Base-by-base conservation (phyloP, 441 rosid genomes). In the Iberis amara region DNA sequence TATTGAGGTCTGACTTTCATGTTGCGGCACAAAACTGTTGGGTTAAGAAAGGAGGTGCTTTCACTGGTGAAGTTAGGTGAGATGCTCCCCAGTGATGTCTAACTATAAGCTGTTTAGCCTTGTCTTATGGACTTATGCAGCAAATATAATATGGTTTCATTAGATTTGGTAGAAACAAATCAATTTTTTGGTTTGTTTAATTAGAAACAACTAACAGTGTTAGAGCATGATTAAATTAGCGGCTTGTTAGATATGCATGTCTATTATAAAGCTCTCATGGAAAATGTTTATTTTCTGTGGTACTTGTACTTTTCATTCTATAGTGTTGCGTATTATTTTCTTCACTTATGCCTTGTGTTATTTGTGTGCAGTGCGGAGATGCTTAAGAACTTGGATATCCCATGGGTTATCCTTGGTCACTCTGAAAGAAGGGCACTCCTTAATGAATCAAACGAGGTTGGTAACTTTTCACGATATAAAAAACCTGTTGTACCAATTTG, bases 31-130 rank as follows among this genome's bases (percentile, higher is more conserved):
- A 83, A 52, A 83, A 83, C 68, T 83, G 90, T 63, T 83, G 90
- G 90, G 82, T 83, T 40, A 76, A 76, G 59, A 83, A 83, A 44
- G 90, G 90, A 41, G 90, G 86, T 71, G 90, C 90, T 56, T 83
- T 52, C 78, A 83, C 90, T 1, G 90, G 86, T 13, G 90, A 83
- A 59, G 76, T 83, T 57, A 83, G 90, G 90, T 83, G 56, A 26
- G 73, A 41, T 53, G 48, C 42, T 27, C 14, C 6, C 23, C 2
- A 39, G 2, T 59, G 33, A 1, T 46, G 7, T 14, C 7, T 46
- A n/a, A 40, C 47, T 44, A 1, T 40, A 4, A 55, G 24, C 47
- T 49, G 12, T 12, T 38, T 47, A n/a, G n/a, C n/a, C n/a, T 38
- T 10, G 14, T 10, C 0, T 6, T 7, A 33, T 10, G 8, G 56